Percentiles rank a stretch among this genome's conserved stretches.
These are phyloP conservation scores for Crataegus laevigata DNA, from an alignment of 306 rosid genomes.

Conservation along the genomic window DNA sequence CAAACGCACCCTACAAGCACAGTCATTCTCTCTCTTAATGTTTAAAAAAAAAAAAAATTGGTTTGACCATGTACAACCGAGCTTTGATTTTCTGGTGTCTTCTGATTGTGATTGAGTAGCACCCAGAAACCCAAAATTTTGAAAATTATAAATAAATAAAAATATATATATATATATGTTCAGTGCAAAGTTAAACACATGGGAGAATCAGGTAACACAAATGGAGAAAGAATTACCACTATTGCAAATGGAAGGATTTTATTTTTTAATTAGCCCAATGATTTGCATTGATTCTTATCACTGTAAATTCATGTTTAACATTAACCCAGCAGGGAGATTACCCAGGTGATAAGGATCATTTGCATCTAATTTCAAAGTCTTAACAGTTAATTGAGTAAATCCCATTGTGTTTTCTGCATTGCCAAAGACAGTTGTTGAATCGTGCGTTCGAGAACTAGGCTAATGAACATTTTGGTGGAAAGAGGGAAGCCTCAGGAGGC, in stretches of 20 bases:
- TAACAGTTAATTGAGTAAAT: constrained; percentile 18
- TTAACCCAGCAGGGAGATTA: constrained; percentile 28
- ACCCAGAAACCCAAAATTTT: not conserved
- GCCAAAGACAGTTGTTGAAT: constrained; percentile 33
- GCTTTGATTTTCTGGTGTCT: not conserved
- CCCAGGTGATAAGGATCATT: constrained; percentile 21
- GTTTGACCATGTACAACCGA: not conserved
- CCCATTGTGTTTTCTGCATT: constrained; percentile 40
- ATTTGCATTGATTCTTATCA: not conserved
- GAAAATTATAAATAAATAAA: too few relatives aligned
- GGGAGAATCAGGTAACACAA: constrained; percentile 34
- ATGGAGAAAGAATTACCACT: constrained; percentile 7
- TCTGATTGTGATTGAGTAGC: not conserved
- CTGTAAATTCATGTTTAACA: not conserved
- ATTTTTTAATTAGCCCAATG: not conserved
- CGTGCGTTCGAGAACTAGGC: constrained; percentile 45
- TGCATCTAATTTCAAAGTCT: constrained; percentile 17
- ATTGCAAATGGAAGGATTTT: constrained; percentile 23
- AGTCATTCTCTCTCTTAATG: not conserved
- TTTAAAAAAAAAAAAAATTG: too few relatives aligned
- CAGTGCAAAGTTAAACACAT: constrained; percentile 4
- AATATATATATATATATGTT: not conserved
- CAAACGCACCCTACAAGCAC: not conserved
- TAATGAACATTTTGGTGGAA: constrained; percentile 49
- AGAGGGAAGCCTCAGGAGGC: constrained; percentile 53